phyloP scores from a whole-genome alignment of 2,329 filamentous ascomycete genomes.

The Curvularia hawaiiensis region DNA sequence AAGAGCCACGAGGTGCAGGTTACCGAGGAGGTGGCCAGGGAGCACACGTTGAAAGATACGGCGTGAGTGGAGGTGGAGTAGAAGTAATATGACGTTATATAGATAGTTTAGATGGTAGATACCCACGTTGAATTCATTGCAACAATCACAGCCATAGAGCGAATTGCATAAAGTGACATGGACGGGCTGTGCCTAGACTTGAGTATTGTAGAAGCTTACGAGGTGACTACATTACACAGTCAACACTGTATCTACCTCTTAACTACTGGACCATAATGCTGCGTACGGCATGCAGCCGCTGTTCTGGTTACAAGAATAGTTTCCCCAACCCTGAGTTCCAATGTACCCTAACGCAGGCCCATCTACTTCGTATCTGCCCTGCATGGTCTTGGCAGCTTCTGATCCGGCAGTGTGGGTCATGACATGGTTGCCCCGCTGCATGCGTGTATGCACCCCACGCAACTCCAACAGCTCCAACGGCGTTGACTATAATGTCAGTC shows the following conservation, averaged over 20 bases:
- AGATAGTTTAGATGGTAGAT: background rate
- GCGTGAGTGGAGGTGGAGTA: background rate
- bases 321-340: background rate
- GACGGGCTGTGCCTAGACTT: too few species aligned
- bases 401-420: slow-evolving; percentile 3
- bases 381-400: background rate
- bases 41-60: slow-evolving; percentile 2
- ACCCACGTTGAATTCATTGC: background rate
- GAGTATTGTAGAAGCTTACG: background rate
- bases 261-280: background rate
- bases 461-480: slow-evolving; percentile 12
- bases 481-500: background rate
- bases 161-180: background rate
- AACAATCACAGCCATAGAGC: background rate
- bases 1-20: slow-evolving; percentile 37
- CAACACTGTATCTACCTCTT: background rate
- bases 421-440: slow-evolving; percentile 5
- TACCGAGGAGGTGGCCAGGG: slow-evolving; percentile 18
- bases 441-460: slow-evolving; percentile 5
- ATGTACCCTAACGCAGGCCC: background rate
- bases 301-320: background rate
- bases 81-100: background rate
- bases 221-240: background rate
- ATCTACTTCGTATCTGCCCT: background rate
- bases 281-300: background rate